Conservation (phyloP, 495 filamentous ascomycete species). For the Poronia punctata region DNA sequence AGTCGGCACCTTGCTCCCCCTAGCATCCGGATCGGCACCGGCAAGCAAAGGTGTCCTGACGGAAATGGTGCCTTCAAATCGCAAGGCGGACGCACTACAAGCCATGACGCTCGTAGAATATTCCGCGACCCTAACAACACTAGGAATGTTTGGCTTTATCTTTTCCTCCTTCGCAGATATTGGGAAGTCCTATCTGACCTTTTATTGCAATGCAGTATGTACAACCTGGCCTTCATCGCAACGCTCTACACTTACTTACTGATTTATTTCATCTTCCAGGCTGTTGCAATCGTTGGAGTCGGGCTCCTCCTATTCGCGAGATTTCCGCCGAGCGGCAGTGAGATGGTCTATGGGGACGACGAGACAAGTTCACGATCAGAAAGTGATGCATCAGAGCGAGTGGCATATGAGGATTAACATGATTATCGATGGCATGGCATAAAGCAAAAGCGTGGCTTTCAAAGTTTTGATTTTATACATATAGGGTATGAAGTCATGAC, state of each 20-base stretch:
- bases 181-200: constrained; percentile 41
- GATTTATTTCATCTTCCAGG: constrained; percentile 11
- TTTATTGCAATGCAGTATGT: constrained; percentile 43
- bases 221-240: background rate
- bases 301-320: constrained; percentile 35
- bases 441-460: too few relatives aligned
- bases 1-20: constrained; percentile 39
- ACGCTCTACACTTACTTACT: background rate
- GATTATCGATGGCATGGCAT: too few relatives aligned
- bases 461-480: too few relatives aligned
- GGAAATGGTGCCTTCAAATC: constrained; percentile 40
- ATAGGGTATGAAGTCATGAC: too few relatives aligned
- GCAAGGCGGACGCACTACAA: constrained; percentile 43
- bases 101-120: constrained; percentile 48
- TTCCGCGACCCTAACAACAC: constrained; percentile 39
- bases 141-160: constrained; percentile 44
- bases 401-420: background rate
- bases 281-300: constrained; percentile 35
- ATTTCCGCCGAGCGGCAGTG: constrained; percentile 36
- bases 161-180: constrained; percentile 40
- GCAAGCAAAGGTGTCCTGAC: constrained; percentile 50
- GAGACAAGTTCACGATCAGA: background rate
- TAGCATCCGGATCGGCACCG: constrained; percentile 44
- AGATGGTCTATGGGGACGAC: constrained; percentile 13
- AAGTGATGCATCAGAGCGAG: background rate